These are phyloP conservation scores for Fusarium graminum DNA, from an alignment of 2,329 filamentous ascomycete genomes.

Conservation along the genomic window DNA sequence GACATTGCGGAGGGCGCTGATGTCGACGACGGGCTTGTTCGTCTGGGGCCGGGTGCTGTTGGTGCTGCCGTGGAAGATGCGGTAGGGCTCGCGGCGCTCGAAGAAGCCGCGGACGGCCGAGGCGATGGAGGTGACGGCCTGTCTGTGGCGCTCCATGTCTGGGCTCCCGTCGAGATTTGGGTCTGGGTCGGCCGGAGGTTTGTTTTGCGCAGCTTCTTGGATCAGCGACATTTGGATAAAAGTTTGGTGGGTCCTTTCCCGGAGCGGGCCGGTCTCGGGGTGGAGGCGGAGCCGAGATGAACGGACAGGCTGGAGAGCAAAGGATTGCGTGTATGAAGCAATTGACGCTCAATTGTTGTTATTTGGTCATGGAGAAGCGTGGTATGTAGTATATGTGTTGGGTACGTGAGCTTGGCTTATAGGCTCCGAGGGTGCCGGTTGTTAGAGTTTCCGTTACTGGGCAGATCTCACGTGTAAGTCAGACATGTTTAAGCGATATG, in stretches of 20 bases:
- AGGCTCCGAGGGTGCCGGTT: constrained; percentile 29
- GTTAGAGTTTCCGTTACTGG: constrained; percentile 19
- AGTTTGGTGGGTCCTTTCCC: constrained; percentile 32
- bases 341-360: background rate
- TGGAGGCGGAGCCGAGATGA: constrained; percentile 41
- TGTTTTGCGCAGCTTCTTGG: constrained; percentile 14
- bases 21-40: constrained; percentile 72
- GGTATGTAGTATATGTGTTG: constrained; percentile 2
- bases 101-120: constrained; percentile 60
- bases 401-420: constrained; percentile 7
- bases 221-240: constrained; percentile 31
- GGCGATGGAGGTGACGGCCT: constrained; percentile 59
- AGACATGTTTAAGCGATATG: background rate
- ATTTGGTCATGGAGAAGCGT: background rate
- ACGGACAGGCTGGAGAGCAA: background rate
- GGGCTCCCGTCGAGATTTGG: constrained; percentile 4
- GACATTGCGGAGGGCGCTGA: constrained; percentile 73
- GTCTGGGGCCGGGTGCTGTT: constrained; percentile 76
- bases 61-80: constrained; percentile 81
- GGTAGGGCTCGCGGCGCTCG: constrained; percentile 66
- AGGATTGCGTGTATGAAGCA: background rate
- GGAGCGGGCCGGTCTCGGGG: constrained; percentile 38
- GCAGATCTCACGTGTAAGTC: constrained; percentile 8
- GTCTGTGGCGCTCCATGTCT: constrained; percentile 60
- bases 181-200: constrained; percentile 13